Evolutionary conservation across 805 yeast genomes (phyloP), one percentile per base, ranked within the genome.

Genomic region (Allodekkera sacchari): DNA sequence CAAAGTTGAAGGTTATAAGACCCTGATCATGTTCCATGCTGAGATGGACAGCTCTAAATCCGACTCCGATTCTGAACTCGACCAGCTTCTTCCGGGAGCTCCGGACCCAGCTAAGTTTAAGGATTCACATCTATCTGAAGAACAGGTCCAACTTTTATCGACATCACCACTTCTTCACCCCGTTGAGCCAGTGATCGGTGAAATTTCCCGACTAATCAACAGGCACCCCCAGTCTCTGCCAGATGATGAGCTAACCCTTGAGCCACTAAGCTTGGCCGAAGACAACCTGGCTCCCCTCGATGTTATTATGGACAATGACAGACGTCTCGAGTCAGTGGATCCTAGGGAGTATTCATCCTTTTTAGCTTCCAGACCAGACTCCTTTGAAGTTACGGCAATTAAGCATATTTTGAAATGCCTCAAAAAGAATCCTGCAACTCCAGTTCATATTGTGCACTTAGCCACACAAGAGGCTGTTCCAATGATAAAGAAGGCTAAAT

Each of bases 1-100:
- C 13, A 54, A 45, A 10, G 80, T 88, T 3, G 63, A 77, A 33
- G 80, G 71, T 4, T 55, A 71, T 26, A 66, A 71, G 20, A 83
- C 96, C 0, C 55, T 85, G 50, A 61, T 87, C 41, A 77, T 89
- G 84, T 88, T 89, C 63, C 97, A 88, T 50, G 95, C 96, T 1
- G 97, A 88, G 54, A 74, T 84, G 79, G 83, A 55, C 30, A n/a
- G n/a, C n/a, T 34, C 27, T 9, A 27, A 35, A 14, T 15, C 21
- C 8, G 36, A 32, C 2, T 13, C 21, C 12, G 35, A 34, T 27
- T n/a, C n/a, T n/a, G n/a, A n/a, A n/a, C n/a, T n/a, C n/a, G n/a
- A n/a, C n/a, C n/a, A n/a, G n/a, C n/a, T n/a, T n/a, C n/a, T n/a
- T n/a, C n/a, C n/a, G n/a, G n/a, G n/a, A n/a, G n/a, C n/a, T n/a